Conservation (phyloP, 2,329 filamentous ascomycete species). For the Ilyonectria destructans region DNA sequence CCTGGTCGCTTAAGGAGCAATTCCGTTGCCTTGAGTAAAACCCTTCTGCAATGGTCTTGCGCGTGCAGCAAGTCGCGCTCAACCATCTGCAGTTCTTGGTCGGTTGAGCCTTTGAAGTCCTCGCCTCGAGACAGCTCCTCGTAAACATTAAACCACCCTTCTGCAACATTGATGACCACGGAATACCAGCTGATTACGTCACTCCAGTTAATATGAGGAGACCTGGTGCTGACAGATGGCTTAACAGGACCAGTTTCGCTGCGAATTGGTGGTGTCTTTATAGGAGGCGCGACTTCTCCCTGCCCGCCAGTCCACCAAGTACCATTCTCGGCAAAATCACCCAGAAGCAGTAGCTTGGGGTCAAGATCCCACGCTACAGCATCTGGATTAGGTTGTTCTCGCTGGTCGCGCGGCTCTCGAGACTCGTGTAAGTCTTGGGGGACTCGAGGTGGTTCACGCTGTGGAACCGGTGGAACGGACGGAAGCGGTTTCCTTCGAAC, state of each 20-base stretch:
- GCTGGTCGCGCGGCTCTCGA: conserved; percentile 46
- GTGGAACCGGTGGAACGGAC: conserved; percentile 38
- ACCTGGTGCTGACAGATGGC: conserved; percentile 52
- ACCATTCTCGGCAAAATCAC: conserved; percentile 85
- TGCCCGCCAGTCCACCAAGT: conserved; percentile 84
- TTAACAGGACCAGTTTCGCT: conserved; percentile 40
- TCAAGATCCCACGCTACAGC: conserved; percentile 71
- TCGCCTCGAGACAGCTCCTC: conserved; percentile 61
- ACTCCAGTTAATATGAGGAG: conserved; percentile 83
- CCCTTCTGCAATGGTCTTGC: conserved; percentile 78
- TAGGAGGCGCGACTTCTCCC: conserved; percentile 50
- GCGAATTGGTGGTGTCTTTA: conserved; percentile 38
- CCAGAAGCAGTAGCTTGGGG: conserved; percentile 81
- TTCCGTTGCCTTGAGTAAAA: conserved; percentile 85
- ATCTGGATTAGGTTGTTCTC: conserved; percentile 39
- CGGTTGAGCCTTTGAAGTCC: conserved; percentile 52
- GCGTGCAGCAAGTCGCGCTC: conserved; percentile 69
- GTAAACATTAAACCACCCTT: conserved; percentile 76
- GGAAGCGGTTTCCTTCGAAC: conserved; percentile 48
- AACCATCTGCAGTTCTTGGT: conserved; percentile 60
- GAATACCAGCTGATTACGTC: conserved; percentile 83
- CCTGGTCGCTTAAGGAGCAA: conserved; percentile 85
- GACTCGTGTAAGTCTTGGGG: conserved; percentile 49
- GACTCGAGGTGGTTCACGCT: conserved; percentile 54
- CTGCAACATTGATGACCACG: conserved; percentile 77